Evolutionary conservation across 441 rosid species (phyloP), one percentile per base, ranked within the genome.

Genomic region (Pelargonium australe): DNA sequence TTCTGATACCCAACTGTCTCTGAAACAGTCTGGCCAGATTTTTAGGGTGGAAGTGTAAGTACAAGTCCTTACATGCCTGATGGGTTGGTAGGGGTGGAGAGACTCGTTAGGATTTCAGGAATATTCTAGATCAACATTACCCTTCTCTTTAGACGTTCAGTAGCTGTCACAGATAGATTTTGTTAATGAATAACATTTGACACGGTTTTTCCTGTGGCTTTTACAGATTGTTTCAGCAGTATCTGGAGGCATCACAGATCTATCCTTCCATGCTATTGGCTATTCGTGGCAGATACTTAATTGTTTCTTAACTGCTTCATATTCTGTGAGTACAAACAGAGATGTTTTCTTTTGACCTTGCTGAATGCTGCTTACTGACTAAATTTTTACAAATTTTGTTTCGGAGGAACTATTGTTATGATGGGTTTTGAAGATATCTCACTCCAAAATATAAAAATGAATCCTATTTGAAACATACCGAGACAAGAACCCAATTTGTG

Each of bases 241-340:
- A 68, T 95, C 96, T 68, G 99, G 99, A 69, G 99, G 99, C 75
- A 79, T 95, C 58, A 90, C 99, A 1, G 99, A 95, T 85, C 85
- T 92, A 65, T 87, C 95, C 67, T 95, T 95, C 77, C 82, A 92
- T 73, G 90, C 97, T 45, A 67, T 92, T 77, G 99, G 99, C 72
- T 95, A 95, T 74, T 75, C 89, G 57, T 95, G 99, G 98, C 99
- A 95, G 84, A 69, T 95, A 34, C 31, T 87, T 66, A 95, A 95
- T 75, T 95, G 97, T 76, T 89, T 95, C 82, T 76, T 90, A 68
- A 95, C 97, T 68, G 96, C 97, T 67, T 87, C 98, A 2, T 92
- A 95, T 83, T 90, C 97, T 65, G 98, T 95, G 79, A 92, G 97
- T 86, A 73, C 66, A 75, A 31, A 31, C 63, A 7, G 1, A 57